phyloP scores from a whole-genome alignment of 371 early-diverging fungal species.

The Mortierella sp. region DNA sequence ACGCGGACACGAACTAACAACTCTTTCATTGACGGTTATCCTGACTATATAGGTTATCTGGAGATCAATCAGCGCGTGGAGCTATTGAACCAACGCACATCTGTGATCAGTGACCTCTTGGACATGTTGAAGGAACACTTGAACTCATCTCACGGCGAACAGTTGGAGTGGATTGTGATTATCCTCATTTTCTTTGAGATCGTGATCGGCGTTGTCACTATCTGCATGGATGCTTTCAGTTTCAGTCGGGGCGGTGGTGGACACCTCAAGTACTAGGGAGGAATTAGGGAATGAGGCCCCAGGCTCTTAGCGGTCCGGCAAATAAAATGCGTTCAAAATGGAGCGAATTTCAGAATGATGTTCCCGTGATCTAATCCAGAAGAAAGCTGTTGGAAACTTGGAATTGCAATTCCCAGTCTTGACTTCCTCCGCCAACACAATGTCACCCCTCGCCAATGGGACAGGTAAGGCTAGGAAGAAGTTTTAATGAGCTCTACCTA shows the following conservation, averaged over 20 bases:
- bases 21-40: slow-evolving; percentile 35
- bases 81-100: slow-evolving; percentile 69
- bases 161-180: slow-evolving; percentile 87
- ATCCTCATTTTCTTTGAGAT: slow-evolving; percentile 86
- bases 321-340: too few species aligned
- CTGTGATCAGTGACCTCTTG: slow-evolving; percentile 75
- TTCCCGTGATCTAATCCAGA: too few species aligned
- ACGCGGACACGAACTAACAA: too few species aligned
- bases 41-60: slow-evolving; percentile 64
- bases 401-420: too few species aligned
- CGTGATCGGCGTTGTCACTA: slow-evolving; percentile 82
- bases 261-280: neutral
- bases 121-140: slow-evolving; percentile 89
- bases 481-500: too few species aligned
- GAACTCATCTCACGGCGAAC: slow-evolving; percentile 79
- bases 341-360: too few species aligned
- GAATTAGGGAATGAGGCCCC: too few species aligned
- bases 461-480: slow-evolving; percentile 10
- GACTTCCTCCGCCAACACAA: too few species aligned
- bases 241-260: slow-evolving; percentile 40
- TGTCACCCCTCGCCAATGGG: slow-evolving; percentile 20
- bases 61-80: slow-evolving; percentile 76
- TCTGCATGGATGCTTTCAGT: slow-evolving; percentile 76
- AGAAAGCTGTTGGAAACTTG: too few species aligned
- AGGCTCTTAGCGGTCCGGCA: too few species aligned